Percentiles rank a stretch among this genome's conserved stretches.
Evolutionary conservation across 169 alveolate species (phyloP).

Genomic region (Plasmodium gonderi): DNA sequence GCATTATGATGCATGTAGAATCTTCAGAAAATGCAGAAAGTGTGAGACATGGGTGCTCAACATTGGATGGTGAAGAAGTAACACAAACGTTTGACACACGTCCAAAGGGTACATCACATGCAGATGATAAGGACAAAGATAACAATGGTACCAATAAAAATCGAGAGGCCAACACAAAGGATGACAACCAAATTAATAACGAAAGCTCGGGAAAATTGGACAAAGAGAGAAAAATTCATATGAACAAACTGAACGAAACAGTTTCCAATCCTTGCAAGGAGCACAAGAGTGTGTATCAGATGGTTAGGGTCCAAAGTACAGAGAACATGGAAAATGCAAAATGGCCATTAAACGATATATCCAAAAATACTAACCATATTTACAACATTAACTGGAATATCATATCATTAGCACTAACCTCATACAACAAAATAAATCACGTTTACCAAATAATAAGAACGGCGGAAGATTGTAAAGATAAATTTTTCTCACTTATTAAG

Average conservation of each 20-base stretch:
- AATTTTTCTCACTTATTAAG: constrained; percentile 40
- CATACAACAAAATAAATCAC: constrained; percentile 61
- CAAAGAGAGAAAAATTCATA: background rate
- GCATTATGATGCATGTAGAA: background rate
- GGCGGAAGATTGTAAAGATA: constrained; percentile 58
- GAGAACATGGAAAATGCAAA: background rate
- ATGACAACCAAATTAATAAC: background rate
- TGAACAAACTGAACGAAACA: background rate
- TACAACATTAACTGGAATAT: constrained; percentile 62
- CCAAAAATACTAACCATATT: background rate
- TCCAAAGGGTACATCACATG: no score
- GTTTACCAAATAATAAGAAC: constrained; percentile 33
- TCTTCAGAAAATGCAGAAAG: background rate
- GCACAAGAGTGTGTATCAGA: background rate
- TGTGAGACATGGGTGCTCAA: no score
- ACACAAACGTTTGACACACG: no score
- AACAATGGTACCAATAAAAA: background rate
- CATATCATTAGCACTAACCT: constrained; percentile 58
- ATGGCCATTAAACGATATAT: background rate
- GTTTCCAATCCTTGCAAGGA: background rate
- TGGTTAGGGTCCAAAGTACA: no score
- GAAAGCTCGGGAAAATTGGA: background rate
- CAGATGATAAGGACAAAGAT: background rate
- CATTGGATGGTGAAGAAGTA: no score
- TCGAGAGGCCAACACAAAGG: background rate